A percentile compares a stretch with the other conserved stretches of the same genome.
These are phyloP conservation scores for Coleophoma eucalyptorum DNA, from an alignment of 2,329 filamentous ascomycete species.

Conservation along the genomic window DNA sequence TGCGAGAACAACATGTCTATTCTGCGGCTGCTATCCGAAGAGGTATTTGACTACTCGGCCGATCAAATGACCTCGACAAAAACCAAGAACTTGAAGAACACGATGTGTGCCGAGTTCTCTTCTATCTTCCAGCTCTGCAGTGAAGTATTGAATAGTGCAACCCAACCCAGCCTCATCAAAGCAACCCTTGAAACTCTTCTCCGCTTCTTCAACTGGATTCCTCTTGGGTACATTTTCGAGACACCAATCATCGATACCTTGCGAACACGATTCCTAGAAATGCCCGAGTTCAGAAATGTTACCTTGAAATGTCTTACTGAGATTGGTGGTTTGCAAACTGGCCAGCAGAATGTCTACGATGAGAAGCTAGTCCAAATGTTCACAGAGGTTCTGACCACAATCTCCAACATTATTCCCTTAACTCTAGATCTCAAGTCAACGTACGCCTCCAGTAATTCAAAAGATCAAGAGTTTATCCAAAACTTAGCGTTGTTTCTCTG, in stretches of 20 bases:
- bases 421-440: slow-evolving; percentile 86
- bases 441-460: slow-evolving; percentile 85
- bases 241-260: slow-evolving; percentile 94
- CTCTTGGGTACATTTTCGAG: slow-evolving; percentile 97
- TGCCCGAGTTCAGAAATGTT: slow-evolving; percentile 93
- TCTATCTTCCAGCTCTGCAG: slow-evolving; percentile 97
- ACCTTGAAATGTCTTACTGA: slow-evolving; percentile 96
- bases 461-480: slow-evolving; percentile 96
- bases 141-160: slow-evolving; percentile 87
- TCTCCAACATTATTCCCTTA: slow-evolving; percentile 89
- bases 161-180: slow-evolving; percentile 84
- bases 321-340: slow-evolving; percentile 90
- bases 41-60: slow-evolving; percentile 98
- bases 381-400: slow-evolving; percentile 89
- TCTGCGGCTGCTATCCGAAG: slow-evolving; percentile 88
- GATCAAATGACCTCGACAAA: slow-evolving; percentile 99
- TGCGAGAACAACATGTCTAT: slow-evolving; percentile 99
- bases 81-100: slow-evolving; percentile 93
- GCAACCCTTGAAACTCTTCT: slow-evolving; percentile 95
- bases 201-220: slow-evolving; percentile 98
- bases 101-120: slow-evolving; percentile 98
- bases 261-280: slow-evolving; percentile 85
- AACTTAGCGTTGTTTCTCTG: slow-evolving; percentile 94
- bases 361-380: slow-evolving; percentile 98
- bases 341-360: slow-evolving; percentile 72